Base-by-base conservation (phyloP, 2,329 filamentous ascomycete genomes). In the Fusarium humuli region DNA sequence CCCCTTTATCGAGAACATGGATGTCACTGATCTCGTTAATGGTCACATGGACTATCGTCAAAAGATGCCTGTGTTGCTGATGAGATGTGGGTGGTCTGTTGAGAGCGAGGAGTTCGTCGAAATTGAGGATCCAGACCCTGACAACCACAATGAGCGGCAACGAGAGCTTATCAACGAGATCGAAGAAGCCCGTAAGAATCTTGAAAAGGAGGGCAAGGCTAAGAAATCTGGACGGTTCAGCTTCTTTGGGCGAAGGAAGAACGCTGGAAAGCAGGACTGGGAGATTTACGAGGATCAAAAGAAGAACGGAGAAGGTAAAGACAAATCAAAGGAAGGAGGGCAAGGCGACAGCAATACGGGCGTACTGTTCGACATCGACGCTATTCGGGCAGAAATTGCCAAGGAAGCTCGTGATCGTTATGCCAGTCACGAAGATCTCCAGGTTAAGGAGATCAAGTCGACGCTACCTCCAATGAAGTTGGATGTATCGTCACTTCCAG, bases 11-110 rank as follows among this genome's bases (percentile, higher is more conserved):
- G 96, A 98, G 78, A 98, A 98, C 75, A 85, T 97, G 69, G 90
- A 98, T 77, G 92, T 97, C 42, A 97, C 94, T 2, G 89, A 94
- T 59, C 83, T 92, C 48, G 95, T 98, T 18, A 89, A 91, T 29
- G 95, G 96, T 2, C 96, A 99, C 78, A 98, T 98, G 95, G 93
- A 96, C 55, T 99, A 99, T 81, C 93, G 96, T 79, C 88, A 89
- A 27, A 93, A 94, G 40, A 98, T 99, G 91, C 96, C 96, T 18
- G 89, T 89, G 61, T 85, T 99, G 20, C 85, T 99, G 54, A 90
- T 93, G 67, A 91, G 95, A 77, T 93, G 94, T 37, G 96, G 94
- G 18, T 99, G 94, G 94, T 83, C 91, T 56, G 93, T 98, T 6
- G 91, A 97, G 76, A 94, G 91, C 70, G 94, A 98, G 73, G 95